Evolutionary conservation across 108 stramenopile genomes (phyloP).

Genomic region (Cyclostephanos invisitatus): DNA sequence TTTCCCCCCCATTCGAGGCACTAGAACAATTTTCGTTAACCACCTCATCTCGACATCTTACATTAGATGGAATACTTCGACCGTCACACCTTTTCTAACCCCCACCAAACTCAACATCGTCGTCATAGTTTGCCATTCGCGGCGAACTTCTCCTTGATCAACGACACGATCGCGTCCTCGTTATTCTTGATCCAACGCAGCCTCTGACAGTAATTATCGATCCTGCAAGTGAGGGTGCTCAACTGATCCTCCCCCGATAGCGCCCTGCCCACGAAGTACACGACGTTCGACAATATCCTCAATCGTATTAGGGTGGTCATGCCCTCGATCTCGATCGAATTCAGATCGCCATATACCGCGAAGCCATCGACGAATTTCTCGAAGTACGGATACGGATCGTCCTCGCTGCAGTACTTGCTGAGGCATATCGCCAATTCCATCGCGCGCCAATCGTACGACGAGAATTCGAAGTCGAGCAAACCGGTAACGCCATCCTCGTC

Average conservation of each 20-base stretch:
- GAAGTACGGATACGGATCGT: constrained; percentile 16
- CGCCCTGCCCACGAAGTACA: constrained; percentile 34
- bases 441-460: constrained; percentile 20
- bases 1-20: too few species aligned
- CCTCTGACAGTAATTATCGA: constrained; percentile 18
- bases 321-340: background rate
- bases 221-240: constrained; percentile 10
- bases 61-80: too few species aligned
- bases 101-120: too few species aligned
- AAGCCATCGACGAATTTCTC: constrained; percentile 23
- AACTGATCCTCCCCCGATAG: constrained; percentile 16
- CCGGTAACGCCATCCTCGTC: background rate
- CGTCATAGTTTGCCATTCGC: too few species aligned
- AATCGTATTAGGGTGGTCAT: constrained; percentile 21
- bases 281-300: constrained; percentile 25
- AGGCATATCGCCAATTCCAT: constrained; percentile 25
- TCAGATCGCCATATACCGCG: background rate
- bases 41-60: too few species aligned
- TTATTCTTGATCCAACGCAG: constrained; percentile 18
- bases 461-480: constrained; percentile 14
- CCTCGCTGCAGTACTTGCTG: constrained; percentile 26
- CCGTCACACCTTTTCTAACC: too few species aligned
- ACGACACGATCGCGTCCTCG: constrained; percentile 6
- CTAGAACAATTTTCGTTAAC: too few species aligned
- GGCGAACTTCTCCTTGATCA: constrained; percentile 7